Percentiles rank a stretch among this genome's conserved stretches.
phyloP scores from a whole-genome alignment of 2,329 filamentous ascomycete genomes.

The Penicillium sp. region DNA sequence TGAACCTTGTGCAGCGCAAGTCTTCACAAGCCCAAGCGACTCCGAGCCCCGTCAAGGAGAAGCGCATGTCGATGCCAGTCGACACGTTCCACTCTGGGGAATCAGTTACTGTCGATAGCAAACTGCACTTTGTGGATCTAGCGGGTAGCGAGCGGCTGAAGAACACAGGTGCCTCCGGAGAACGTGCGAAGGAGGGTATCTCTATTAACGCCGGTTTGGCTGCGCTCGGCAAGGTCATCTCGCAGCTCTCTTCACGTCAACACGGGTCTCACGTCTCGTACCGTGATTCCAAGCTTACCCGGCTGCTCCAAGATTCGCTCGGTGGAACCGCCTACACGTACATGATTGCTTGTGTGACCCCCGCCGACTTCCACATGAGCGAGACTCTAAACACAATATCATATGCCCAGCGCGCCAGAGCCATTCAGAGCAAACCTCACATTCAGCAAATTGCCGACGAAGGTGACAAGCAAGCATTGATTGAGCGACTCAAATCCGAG shows the following conservation, averaged over 20 bases:
- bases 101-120: slow-evolving; percentile 89
- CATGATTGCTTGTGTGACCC: slow-evolving; percentile 98
- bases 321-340: slow-evolving; percentile 98
- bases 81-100: slow-evolving; percentile 69
- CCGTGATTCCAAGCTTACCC: slow-evolving; percentile 93
- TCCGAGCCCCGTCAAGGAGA: slow-evolving; percentile 63
- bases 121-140: slow-evolving; percentile 96
- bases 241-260: slow-evolving; percentile 87
- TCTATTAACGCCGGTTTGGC: slow-evolving; percentile 97
- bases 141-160: slow-evolving; percentile 95
- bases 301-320: slow-evolving; percentile 90
- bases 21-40: slow-evolving; percentile 38
- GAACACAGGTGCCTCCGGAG: slow-evolving; percentile 93
- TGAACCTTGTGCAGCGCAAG: slow-evolving; percentile 85
- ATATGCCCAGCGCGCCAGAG: slow-evolving; percentile 91
- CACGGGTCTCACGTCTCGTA: slow-evolving; percentile 91
- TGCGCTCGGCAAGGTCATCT: slow-evolving; percentile 95
- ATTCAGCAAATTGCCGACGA: slow-evolving; percentile 90
- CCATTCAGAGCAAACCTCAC: slow-evolving; percentile 94
- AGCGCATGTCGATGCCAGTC: slow-evolving; percentile 80
- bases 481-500: slow-evolving; percentile 90
- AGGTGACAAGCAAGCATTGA: slow-evolving; percentile 87
- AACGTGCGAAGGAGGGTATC: slow-evolving; percentile 92
- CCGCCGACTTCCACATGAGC: slow-evolving; percentile 93
- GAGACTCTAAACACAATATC: slow-evolving; percentile 97